Evolutionary conservation across 2,329 filamentous ascomycete species (phyloP).

Genomic region (Botrytis medusae): DNA sequence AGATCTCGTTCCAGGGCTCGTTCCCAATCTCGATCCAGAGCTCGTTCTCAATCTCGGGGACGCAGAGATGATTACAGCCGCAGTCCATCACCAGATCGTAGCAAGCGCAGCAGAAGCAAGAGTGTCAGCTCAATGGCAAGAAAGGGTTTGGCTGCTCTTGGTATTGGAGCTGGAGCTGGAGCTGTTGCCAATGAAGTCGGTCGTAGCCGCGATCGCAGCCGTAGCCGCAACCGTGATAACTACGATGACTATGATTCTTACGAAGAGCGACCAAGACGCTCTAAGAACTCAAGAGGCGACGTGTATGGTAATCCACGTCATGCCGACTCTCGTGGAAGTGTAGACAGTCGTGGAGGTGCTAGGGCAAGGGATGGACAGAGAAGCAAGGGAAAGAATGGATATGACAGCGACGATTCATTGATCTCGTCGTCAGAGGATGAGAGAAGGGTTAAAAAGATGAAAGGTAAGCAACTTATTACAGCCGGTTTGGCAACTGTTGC

Average conservation of each 20-base stretch:
- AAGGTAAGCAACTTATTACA: constrained; percentile 65
- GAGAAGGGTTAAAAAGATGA: constrained; percentile 60
- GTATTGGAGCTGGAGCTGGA: constrained; percentile 48
- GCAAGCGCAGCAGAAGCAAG: constrained; percentile 59
- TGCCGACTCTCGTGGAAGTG: constrained; percentile 36
- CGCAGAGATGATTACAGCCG: constrained; percentile 38
- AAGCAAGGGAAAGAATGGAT: constrained; percentile 35
- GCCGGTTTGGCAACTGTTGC: constrained; percentile 66
- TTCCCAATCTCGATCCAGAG: constrained; percentile 42
- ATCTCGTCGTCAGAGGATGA: constrained; percentile 63
- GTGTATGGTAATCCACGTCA: constrained; percentile 36
- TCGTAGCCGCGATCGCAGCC: constrained; percentile 29
- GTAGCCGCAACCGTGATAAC: constrained; percentile 31
- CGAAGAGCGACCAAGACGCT: constrained; percentile 23
- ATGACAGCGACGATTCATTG: constrained; percentile 50
- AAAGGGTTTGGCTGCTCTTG: constrained; percentile 61
- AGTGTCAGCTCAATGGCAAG: constrained; percentile 64
- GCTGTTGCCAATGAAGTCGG: constrained; percentile 41
- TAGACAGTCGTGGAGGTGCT: constrained; percentile 27
- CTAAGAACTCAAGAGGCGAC: constrained; percentile 26
- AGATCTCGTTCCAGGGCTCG: constrained; percentile 47
- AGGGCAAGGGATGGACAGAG: constrained; percentile 32
- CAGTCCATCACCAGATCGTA: constrained; percentile 36
- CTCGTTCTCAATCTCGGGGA: constrained; percentile 26
- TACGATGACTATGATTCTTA: constrained; percentile 34